Percentiles rank a stretch among this genome's conserved stretches.
These are phyloP conservation scores for Candida oleophila DNA, from an alignment of 805 yeast genomes.

Conservation along the genomic window DNA sequence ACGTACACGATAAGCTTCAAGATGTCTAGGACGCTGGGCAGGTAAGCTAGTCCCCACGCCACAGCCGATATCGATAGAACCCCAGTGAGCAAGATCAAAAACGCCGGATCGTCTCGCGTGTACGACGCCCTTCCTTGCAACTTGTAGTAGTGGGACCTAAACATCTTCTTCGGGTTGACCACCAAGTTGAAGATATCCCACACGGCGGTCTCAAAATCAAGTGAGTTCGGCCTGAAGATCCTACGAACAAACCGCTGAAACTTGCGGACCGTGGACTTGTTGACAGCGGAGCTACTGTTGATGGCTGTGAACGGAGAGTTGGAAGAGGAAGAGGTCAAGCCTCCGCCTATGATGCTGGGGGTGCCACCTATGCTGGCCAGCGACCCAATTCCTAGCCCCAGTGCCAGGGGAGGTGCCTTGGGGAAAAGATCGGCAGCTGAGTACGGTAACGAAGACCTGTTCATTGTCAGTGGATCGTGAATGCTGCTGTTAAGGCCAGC, in stretches of 20 bases:
- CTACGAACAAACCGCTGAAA: conserved; percentile 15
- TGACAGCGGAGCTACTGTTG: neutral
- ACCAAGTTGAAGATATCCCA: conserved; percentile 85
- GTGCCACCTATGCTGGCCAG: neutral
- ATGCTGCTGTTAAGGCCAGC: too few relatives aligned
- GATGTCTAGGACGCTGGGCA: conserved; percentile 60
- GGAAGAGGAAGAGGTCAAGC: neutral
- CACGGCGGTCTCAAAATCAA: conserved; percentile 88
- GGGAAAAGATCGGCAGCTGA: conserved; percentile 5
- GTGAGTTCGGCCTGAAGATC: conserved; percentile 66
- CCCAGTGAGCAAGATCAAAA: conserved; percentile 67
- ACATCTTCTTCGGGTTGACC: conserved; percentile 76
- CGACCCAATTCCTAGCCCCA: neutral
- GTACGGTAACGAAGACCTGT: conserved; percentile 5
- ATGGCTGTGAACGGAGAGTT: neutral
- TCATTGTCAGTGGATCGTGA: too few relatives aligned
- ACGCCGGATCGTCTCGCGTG: conserved; percentile 92
- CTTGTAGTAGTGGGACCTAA: conserved; percentile 70
- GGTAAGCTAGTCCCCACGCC: conserved; percentile 87
- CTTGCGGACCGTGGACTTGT: conserved; percentile 1
- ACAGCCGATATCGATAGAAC: conserved; percentile 72
- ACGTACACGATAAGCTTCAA: conserved; percentile 70
- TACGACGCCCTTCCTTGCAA: conserved; percentile 70
- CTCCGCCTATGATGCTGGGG: neutral
- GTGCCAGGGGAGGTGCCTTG: conserved; percentile 1